These are phyloP conservation scores for Coemansia sp. DNA, from an alignment of 192 early-diverging fungal species.

Conservation along the genomic window DNA sequence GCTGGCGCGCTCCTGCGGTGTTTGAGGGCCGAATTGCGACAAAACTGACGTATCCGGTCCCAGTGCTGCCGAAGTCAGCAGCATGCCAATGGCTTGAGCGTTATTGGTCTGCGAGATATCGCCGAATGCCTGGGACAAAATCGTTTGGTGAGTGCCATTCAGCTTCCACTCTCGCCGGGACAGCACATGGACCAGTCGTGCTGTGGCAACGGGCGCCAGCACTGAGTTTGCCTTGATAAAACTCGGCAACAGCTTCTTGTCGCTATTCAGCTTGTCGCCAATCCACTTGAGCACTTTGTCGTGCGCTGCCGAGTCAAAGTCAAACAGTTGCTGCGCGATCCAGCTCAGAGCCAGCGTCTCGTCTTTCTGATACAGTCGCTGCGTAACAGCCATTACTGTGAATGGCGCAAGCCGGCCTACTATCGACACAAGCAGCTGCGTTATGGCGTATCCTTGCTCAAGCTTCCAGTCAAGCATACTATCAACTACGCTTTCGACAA, in stretches of 20 bases:
- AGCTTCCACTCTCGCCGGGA: slow-evolving; percentile 28
- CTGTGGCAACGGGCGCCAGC: slow-evolving; percentile 10
- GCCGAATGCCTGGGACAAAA: slow-evolving; percentile 21
- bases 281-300: slow-evolving; percentile 22
- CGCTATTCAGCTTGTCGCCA: slow-evolving; percentile 1
- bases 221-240: slow-evolving; percentile 20
- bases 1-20: slow-evolving; percentile 17
- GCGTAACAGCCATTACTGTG: neutral
- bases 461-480: slow-evolving; percentile 4
- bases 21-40: slow-evolving; percentile 28
- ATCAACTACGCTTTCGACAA: neutral
- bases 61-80: slow-evolving; percentile 27
- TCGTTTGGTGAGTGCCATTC: slow-evolving; percentile 18
- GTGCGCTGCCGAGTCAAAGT: slow-evolving; percentile 20
- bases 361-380: slow-evolving; percentile 1
- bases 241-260: neutral
- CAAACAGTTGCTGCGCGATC: slow-evolving; percentile 18
- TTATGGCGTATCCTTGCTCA: slow-evolving; percentile 3
- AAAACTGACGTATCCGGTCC: slow-evolving; percentile 24
- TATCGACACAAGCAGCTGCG: neutral
- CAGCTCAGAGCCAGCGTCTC: slow-evolving; percentile 14
- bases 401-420: neutral
- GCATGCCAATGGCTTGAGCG: slow-evolving; percentile 23
- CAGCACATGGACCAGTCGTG: slow-evolving; percentile 28
- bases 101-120: slow-evolving; percentile 11